These are phyloP conservation scores for Asterochloris erici DNA, from an alignment of 139 green algal genomes.

Conservation along the genomic window DNA sequence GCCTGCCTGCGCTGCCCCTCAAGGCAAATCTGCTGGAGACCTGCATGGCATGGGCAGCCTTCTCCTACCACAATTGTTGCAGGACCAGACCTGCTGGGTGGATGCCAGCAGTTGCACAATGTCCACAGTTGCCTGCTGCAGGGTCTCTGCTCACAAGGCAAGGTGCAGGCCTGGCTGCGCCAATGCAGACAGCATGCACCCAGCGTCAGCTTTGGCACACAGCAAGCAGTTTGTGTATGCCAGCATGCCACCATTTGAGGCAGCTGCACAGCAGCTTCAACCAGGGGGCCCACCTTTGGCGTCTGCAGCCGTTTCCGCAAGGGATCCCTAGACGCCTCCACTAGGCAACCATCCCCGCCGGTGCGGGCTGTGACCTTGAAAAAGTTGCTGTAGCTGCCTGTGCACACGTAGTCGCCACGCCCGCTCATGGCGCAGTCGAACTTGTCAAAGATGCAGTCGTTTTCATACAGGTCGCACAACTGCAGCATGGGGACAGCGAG, in stretches of 20 bases:
- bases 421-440: slow-evolving; percentile 91
- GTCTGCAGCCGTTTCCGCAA: slow-evolving; percentile 60
- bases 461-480: slow-evolving; percentile 98
- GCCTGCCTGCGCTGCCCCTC: slow-evolving; percentile 23
- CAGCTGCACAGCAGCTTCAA: too few relatives aligned
- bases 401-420: slow-evolving; percentile 71
- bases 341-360: slow-evolving; percentile 25
- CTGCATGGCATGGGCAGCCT: neutral
- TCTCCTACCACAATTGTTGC: too few relatives aligned
- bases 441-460: slow-evolving; percentile 99
- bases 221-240: too few relatives aligned
- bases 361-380: slow-evolving; percentile 67
- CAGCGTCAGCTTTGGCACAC: too few relatives aligned
- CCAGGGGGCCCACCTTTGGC: neutral
- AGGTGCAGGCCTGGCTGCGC: too few relatives aligned
- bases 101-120: too few relatives aligned
- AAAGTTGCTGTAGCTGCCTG: slow-evolving; percentile 92
- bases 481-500: slow-evolving; percentile 25
- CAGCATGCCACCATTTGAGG: too few relatives aligned
- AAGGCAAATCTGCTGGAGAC: slow-evolving; percentile 12
- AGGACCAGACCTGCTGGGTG: too few relatives aligned
- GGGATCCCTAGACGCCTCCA: slow-evolving; percentile 74
- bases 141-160: too few relatives aligned
- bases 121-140: too few relatives aligned
- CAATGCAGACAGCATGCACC: too few relatives aligned